Base-by-base conservation (phyloP, 108 stramenopile genomes). In the Nitzschia sp. region DNA sequence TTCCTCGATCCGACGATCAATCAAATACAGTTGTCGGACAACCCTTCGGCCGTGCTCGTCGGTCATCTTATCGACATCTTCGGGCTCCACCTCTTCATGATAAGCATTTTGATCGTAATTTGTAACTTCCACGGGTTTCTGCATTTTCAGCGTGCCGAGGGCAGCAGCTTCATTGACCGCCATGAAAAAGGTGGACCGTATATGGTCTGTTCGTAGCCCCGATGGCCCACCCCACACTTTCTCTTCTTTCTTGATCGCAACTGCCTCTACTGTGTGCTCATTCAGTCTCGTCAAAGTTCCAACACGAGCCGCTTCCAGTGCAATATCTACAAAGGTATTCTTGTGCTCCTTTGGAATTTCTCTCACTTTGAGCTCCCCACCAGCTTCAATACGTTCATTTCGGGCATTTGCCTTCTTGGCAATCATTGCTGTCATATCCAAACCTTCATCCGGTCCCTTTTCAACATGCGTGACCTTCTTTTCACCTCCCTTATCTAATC, bases 91-190 rank as follows among this genome's bases (percentile, higher is more conserved):
- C 21, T 61, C 41, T 13, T 62, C 68, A 11, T 0, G 3, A 16
- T 23, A 60, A 16, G 41, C 71, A 22, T 65, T 34, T n/a, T 59
- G 25, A 35, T 57, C 71, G 21, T 66, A 45, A 48, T 69, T 56
- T 11, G 46, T 44, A 32, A 38, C 27, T 32, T 62, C 68, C 9
- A 28, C 33, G 2, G 68, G 47, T 19, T 48, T 63, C 19, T 45
- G 45, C 2, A 35, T 29, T 22, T 48, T 60, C 68, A 69, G 63
- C 21, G 22, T 22, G 2, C 75, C 75, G 28, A 63, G 5, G n/a
- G 66, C 68, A 11, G 75, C 75, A 21, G 75, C 75, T 52, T 76
- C 68, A 13, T 58, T 58, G 34, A 76, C 41, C 1, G 68, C 68
- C 28, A 53, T 62, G 28, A 65, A 53, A 31, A 56, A 44, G 5